phyloP scores from a whole-genome alignment of 768 basidiomycete species.

The Podaxis mareebaensis region DNA sequence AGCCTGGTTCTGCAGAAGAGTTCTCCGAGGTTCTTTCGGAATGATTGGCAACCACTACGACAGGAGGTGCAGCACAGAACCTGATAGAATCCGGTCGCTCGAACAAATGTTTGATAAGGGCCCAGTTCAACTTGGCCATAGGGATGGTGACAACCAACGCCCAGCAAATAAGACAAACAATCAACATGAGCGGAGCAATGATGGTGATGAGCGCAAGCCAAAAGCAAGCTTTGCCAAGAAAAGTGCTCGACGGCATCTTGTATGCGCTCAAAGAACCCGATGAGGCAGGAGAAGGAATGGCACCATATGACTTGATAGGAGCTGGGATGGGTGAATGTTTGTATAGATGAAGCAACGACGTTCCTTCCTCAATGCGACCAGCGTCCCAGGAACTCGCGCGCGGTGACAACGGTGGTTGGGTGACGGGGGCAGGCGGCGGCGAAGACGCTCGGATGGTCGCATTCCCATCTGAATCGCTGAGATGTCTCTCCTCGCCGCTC shows the following conservation, averaged over 20 bases:
- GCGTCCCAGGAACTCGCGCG: constrained; percentile 47
- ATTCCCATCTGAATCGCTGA: constrained; percentile 34
- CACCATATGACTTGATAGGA: constrained; percentile 71
- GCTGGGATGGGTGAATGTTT: constrained; percentile 32
- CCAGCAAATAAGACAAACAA: constrained; percentile 92
- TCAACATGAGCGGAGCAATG: constrained; percentile 86
- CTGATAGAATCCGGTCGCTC: constrained; percentile 81
- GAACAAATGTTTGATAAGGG: constrained; percentile 81
- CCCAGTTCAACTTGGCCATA: constrained; percentile 98
- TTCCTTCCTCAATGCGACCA: constrained; percentile 42
- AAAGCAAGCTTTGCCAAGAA: constrained; percentile 75
- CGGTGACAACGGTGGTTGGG: constrained; percentile 23
- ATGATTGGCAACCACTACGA: constrained; percentile 52
- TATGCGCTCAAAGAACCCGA: constrained; percentile 27
- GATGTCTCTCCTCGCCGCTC: constrained; percentile 26
- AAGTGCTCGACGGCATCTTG: constrained; percentile 38
- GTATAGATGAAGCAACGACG: constrained; percentile 41
- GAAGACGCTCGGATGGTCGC: constrained; percentile 39
- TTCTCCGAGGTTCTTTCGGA: constrained; percentile 19
- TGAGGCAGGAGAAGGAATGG: constrained; percentile 39
- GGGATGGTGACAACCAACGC: constrained; percentile 94
- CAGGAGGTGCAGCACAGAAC: constrained; percentile 86
- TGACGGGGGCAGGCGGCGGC: constrained; percentile 18
- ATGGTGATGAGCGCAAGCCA: constrained; percentile 76
- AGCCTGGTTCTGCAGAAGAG: constrained; percentile 21